Evolutionary conservation across 441 rosid species (phyloP).

Genomic region (Isatis lusitanica): DNA sequence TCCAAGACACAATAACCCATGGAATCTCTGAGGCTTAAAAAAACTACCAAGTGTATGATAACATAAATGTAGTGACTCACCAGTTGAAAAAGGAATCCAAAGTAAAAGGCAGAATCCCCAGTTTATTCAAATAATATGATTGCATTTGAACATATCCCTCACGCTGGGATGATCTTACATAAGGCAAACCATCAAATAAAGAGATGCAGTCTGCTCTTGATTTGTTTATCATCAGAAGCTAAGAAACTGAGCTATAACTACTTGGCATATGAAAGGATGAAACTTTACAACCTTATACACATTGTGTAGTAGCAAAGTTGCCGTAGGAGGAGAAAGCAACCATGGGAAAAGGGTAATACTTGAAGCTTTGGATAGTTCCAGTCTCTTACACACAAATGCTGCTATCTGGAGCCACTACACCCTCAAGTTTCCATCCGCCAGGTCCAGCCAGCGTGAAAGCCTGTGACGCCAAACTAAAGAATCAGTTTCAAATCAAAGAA

Average conservation of each 20-base stretch:
- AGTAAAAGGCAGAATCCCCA: slow-evolving; percentile 6
- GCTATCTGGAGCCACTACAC: slow-evolving; percentile 68
- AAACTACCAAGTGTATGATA: slow-evolving; percentile 4
- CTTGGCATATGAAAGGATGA: slow-evolving; percentile 5
- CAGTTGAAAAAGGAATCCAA: background rate
- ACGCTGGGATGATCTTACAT: slow-evolving; percentile 1
- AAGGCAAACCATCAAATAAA: slow-evolving; percentile 16
- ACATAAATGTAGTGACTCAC: slow-evolving; percentile 10
- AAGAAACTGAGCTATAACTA: slow-evolving; percentile 6
- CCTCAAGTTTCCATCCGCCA: slow-evolving; percentile 94
- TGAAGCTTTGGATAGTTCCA: slow-evolving; percentile 12
- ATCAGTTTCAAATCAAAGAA: slow-evolving; percentile 15
- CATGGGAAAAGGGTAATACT: background rate
- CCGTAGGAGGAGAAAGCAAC: slow-evolving; percentile 9
- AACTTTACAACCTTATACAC: background rate
- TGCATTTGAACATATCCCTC: slow-evolving; percentile 14
- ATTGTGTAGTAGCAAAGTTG: slow-evolving; percentile 7
- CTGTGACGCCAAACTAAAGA: slow-evolving; percentile 43
- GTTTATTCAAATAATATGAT: background rate
- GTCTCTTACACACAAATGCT: slow-evolving; percentile 32
- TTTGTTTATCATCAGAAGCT: background rate
- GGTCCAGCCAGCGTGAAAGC: slow-evolving; percentile 78
- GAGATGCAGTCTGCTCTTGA: slow-evolving; percentile 1
- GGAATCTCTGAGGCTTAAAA: slow-evolving; percentile 38
- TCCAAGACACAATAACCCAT: slow-evolving; percentile 48